Evolutionary conservation across 225 moss, liverwort and hornwort genomes (phyloP), one percentile per base, ranked within the genome.

Genomic region (Neckera pumila): DNA sequence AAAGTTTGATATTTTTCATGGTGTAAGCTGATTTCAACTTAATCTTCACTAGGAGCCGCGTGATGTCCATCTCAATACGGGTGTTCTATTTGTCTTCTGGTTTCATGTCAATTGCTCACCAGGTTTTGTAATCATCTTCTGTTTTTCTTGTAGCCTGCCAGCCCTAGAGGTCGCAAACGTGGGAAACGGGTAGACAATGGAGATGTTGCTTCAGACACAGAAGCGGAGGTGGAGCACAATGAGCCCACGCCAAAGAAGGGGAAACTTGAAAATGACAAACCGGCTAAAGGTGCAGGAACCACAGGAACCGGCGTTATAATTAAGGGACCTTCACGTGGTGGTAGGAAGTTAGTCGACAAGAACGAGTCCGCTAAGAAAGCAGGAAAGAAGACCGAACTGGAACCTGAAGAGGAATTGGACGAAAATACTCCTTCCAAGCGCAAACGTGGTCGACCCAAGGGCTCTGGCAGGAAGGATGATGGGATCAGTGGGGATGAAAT

Each of bases 371-470:
- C 87, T 12, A 94, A 95, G 87, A 98, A 92, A 90, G 84, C 86
- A 80, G 90, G 87, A 64, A 93, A 92, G 90, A 96, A 95, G 84
- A 81, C 72, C 69, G 93, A 94, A 71, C 85, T 86, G 73, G 95
- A 94, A 76, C 85, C 81, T 33, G 86, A 83, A 30, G 90, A 91
- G 78, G 91, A 91, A 64, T 87, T 90, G 86, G 94, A 93, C 65
- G 92, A 89, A 79, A 93, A 85, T 60, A 88, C 90, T 85, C 89
- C 96, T 85, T 91, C 94, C 43, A 97, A 94, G 92, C 95, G 96
- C 66, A 98, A 97, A 89, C 92, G 97, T 70, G 98, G 97, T 57
- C 91, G 97, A 74, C 98, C 98, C 20, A 97, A 96, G 90, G 93
- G 93, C 45, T 86, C 91, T 66, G 89, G 87, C 23, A 90, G 71